Base-by-base conservation (phyloP, 2,329 filamentous ascomycete genomes). In the Apiospora sp. region DNA sequence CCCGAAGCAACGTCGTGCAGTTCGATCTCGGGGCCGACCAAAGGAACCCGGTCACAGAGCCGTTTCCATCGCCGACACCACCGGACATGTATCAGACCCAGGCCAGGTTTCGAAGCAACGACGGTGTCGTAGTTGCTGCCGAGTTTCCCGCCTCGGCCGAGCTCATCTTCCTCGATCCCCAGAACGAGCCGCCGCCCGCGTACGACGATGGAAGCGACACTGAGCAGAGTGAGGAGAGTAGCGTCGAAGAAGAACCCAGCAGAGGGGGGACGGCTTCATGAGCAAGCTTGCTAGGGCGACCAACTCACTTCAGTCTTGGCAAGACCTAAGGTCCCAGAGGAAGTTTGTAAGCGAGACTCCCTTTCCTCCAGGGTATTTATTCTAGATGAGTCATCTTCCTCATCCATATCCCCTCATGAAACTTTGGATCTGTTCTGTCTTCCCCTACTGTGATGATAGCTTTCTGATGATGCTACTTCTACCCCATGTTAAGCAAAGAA, bases 401-500 rank as follows among this genome's bases (percentile, higher is more conserved):
- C 37, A 37, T 8, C 2, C 37, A 37, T 37, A 37, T 8, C 37
- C 10, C 3, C 30, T 2, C 24, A 58, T 10, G 14, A 58, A 22
- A 34, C 27, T 6, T 6, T 27, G 3, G 3, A 61, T 19, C 37
- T 37, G 5, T 1, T 24, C 48, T 12, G 24, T 24, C 24, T n/a
- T n/a, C 3, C 24, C 46, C 22, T 5, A 4, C 5, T 19, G 37
- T n/a, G 19, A 6, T 30, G 12, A 3, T 7, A 7, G 8, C 24
- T 34, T 1, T 4, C 14, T 24, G 6, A n/a, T 27, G 7, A 1
- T 16, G 10, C 24, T 13, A 10, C 7, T 30, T 13, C 19, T 3
- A 3, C 16, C 30, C 7, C 8, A 1, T 51, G 16, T 54, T 14
- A 3, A 71, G 70, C 61, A 71, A 69, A 73, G 67, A 13, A 76